Conservation (phyloP, 2,329 filamentous ascomycete genomes). For the Penicillium glabrum region DNA sequence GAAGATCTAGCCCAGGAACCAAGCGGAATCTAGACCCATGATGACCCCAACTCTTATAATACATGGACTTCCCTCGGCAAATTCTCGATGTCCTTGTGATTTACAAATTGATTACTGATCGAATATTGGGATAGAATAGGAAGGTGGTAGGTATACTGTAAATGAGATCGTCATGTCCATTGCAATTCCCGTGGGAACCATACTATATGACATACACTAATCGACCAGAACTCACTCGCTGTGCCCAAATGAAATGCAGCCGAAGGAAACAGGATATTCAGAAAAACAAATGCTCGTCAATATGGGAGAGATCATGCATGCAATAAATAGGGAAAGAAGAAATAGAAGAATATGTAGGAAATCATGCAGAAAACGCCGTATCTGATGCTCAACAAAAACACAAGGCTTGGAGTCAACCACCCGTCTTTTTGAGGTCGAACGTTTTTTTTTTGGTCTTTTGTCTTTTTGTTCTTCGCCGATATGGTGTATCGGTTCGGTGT, state of each 20-base stretch:
- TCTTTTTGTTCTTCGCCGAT: slow-evolving; percentile 1
- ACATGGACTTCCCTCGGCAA: neutral
- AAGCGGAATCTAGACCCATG: neutral
- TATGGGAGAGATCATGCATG: slow-evolving; percentile 12
- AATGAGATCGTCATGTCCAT: slow-evolving; percentile 19
- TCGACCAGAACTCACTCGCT: slow-evolving; percentile 28
- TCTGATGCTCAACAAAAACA: slow-evolving; percentile 22
- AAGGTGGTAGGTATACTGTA: neutral
- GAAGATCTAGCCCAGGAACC: neutral
- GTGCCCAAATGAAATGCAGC: slow-evolving; percentile 22
- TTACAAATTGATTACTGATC: neutral
- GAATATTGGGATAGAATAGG: neutral
- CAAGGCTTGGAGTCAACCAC: slow-evolving; percentile 10
- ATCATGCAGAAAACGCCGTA: slow-evolving; percentile 21
- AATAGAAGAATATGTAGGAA: neutral
- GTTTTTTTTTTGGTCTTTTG: slow-evolving; percentile 12
- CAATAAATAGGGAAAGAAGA: neutral
- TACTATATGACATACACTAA: slow-evolving; percentile 24
- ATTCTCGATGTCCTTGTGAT: neutral
- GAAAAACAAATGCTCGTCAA: slow-evolving; percentile 5
- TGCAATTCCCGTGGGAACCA: slow-evolving; percentile 13
- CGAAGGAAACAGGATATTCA: neutral
- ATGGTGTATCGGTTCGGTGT: neutral
- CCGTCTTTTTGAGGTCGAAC: slow-evolving; percentile 12
- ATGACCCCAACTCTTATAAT: neutral